Evolutionary conservation across 192 early-diverging fungal species (phyloP).

Genomic region (Rhizophagus clarus): DNA sequence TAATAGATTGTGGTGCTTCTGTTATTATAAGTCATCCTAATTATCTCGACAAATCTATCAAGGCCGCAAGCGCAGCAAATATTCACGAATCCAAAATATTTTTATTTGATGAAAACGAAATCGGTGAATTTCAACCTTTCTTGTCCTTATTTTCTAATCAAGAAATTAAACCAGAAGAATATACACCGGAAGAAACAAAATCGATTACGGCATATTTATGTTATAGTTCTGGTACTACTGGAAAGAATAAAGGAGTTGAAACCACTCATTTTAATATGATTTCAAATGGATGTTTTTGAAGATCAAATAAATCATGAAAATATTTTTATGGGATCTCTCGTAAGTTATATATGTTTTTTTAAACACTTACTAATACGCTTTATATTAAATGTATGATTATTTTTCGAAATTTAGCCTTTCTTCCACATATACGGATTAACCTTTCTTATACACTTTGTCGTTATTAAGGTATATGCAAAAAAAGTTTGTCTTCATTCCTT

Average conservation of each 20-base stretch:
- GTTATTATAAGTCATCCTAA: conserved; percentile 58
- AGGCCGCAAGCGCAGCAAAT: conserved; percentile 38
- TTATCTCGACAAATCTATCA: conserved; percentile 36
- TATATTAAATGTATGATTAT: too few species aligned
- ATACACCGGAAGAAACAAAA: conserved; percentile 33
- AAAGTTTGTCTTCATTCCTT: background rate
- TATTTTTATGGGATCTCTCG: conserved; percentile 49
- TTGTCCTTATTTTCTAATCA: conserved; percentile 31
- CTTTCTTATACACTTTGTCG: too few species aligned
- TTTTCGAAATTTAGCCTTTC: too few species aligned
- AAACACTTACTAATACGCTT: too few species aligned
- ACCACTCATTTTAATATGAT: conserved; percentile 83
- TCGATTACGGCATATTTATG: conserved; percentile 60
- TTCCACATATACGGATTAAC: too few species aligned
- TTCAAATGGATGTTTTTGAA: conserved; percentile 55
- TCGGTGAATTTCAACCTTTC: conserved; percentile 39
- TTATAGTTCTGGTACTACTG: conserved; percentile 68
- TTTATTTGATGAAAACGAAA: conserved; percentile 47
- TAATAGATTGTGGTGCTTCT: conserved; percentile 68
- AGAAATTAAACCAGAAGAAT: conserved; percentile 34
- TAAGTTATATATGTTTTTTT: too few species aligned
- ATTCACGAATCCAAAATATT: conserved; percentile 44
- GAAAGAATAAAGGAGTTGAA: conserved; percentile 82
- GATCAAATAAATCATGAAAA: conserved; percentile 29
- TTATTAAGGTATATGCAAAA: background rate